These are phyloP conservation scores for Tritrichomonas foetus DNA, from an alignment of 208 protist genomes.

Conservation along the genomic window DNA sequence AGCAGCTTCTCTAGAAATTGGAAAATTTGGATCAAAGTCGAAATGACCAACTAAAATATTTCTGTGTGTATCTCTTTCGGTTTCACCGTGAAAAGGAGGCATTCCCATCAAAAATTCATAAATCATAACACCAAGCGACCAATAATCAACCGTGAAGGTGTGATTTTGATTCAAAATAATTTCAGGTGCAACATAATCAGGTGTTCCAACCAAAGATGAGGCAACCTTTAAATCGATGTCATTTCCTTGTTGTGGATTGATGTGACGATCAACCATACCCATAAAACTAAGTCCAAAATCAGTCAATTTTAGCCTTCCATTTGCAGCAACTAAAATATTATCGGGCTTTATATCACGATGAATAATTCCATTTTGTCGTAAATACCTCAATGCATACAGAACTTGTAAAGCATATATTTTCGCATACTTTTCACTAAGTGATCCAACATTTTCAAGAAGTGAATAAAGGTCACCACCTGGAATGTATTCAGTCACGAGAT, in stretches of 20 bases:
- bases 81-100: not conserved
- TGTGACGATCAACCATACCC: not conserved
- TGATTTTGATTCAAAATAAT: not conserved
- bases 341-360: constrained; percentile 80
- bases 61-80: not conserved
- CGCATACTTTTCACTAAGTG: not conserved
- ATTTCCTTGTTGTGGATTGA: constrained; percentile 44
- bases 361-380: constrained; percentile 91
- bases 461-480: constrained; percentile 28
- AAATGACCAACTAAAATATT: constrained; percentile 1
- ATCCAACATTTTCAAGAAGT: not conserved
- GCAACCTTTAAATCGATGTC: no score
- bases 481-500: not conserved
- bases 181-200: constrained; percentile 24
- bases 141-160: not conserved
- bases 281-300: constrained; percentile 84
- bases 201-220: not conserved
- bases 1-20: not conserved
- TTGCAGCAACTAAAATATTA: constrained; percentile 81
- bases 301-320: constrained; percentile 74
- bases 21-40: not conserved
- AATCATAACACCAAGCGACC: not conserved
- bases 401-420: constrained; percentile 73
- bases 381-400: constrained; percentile 81
- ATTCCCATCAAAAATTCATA: not conserved